Conservation (phyloP, 257 asterid genomes). For the Parsonsia alboflavescens region DNA sequence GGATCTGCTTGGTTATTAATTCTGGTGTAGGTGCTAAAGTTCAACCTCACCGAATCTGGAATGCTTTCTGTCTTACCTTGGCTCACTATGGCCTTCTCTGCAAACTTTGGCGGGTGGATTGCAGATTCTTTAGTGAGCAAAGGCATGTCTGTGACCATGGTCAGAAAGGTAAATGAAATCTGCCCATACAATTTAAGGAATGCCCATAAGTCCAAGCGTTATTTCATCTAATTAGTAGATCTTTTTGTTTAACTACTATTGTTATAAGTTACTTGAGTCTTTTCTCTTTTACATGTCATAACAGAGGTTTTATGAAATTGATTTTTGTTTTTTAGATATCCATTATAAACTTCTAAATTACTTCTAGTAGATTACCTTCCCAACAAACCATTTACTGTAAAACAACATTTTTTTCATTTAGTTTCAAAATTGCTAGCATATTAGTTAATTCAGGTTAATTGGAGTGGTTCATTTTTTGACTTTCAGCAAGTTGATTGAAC, state of each 20-base stretch:
- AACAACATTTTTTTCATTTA: background rate
- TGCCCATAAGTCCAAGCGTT: background rate
- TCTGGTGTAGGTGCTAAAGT: conserved; percentile 69
- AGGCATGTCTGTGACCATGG: conserved; percentile 73
- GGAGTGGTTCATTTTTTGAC: background rate
- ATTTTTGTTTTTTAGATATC: background rate
- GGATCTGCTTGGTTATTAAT: conserved; percentile 10
- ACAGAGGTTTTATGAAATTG: background rate
- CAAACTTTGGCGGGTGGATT: conserved; percentile 90
- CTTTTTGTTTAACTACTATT: background rate
- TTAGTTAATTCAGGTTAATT: background rate
- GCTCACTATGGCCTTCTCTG: conserved; percentile 88
- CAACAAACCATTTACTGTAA: background rate
- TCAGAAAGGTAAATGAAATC: conserved; percentile 55
- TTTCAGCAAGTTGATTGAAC: conserved; percentile 3
- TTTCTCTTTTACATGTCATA: background rate
- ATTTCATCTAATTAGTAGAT: background rate
- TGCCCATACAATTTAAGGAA: background rate
- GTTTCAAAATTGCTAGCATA: background rate
- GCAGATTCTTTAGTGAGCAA: conserved; percentile 82
- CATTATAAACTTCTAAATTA: background rate
- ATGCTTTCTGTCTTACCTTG: conserved; percentile 72
- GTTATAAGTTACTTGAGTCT: background rate
- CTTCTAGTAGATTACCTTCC: background rate
- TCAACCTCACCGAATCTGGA: conserved; percentile 77